Evolutionary conservation across 2,329 filamentous ascomycete species (phyloP).

Genomic region (Diplodia mutila): DNA sequence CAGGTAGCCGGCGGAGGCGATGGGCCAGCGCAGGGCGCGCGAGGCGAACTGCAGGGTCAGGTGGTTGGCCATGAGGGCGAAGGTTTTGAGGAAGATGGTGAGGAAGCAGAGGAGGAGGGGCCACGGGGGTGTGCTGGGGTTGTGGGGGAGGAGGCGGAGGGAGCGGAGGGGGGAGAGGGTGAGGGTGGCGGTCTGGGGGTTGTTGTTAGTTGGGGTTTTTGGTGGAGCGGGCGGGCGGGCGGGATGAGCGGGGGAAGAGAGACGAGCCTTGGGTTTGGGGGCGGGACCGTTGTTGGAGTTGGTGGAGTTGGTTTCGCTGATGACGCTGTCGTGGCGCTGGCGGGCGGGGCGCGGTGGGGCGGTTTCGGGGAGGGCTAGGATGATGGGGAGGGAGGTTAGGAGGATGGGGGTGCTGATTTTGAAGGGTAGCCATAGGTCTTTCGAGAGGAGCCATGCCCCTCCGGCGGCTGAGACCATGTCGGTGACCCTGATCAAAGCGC

Average conservation of each 20-base stretch:
- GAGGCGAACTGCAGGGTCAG: slow-evolving; percentile 20
- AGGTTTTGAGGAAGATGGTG: slow-evolving; percentile 23
- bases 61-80: slow-evolving; percentile 18
- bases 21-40: not conserved
- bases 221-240: too few relatives aligned
- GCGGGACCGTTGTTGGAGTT: not conserved
- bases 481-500: slow-evolving; percentile 14
- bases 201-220: too few relatives aligned
- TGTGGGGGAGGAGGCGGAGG: too few relatives aligned
- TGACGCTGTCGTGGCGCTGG: not conserved
- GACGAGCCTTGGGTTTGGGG: not conserved
- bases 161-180: not conserved
- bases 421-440: slow-evolving; percentile 21
- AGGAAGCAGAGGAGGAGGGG: slow-evolving; percentile 10
- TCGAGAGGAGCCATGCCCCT: not conserved
- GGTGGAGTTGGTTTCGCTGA: not conserved
- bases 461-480: slow-evolving; percentile 13
- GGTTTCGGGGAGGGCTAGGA: slow-evolving; percentile 11
- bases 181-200: too few relatives aligned
- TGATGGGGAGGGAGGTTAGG: slow-evolving; percentile 1
- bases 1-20: slow-evolving; percentile 19
- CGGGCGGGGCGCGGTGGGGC: not conserved
- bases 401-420: slow-evolving; percentile 21
- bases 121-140: too few relatives aligned
- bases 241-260: not conserved